phyloP scores from a whole-genome alignment of 2,329 filamentous ascomycete species.

The Lachnellula arida region DNA sequence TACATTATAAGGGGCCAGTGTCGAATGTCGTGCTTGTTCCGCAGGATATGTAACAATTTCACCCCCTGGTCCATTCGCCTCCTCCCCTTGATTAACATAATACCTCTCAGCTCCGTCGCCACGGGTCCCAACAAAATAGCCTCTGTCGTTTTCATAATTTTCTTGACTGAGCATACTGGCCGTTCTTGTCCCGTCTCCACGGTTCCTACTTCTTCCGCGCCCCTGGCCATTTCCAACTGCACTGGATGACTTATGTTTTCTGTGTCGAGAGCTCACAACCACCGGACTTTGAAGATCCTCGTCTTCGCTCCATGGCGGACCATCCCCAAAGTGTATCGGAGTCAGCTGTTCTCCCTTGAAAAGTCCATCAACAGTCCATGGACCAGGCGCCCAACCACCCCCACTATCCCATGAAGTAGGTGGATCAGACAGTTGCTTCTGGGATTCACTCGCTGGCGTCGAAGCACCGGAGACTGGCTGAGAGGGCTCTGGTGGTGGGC shows the following conservation, averaged over 20 bases:
- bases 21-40: slow-evolving; percentile 55
- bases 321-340: slow-evolving; percentile 79
- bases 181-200: slow-evolving; percentile 36
- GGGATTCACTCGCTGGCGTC: slow-evolving; percentile 76
- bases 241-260: slow-evolving; percentile 73
- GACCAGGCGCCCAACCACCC: slow-evolving; percentile 50
- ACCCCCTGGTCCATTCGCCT: slow-evolving; percentile 71
- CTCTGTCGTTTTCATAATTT: slow-evolving; percentile 55
- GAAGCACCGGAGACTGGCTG: slow-evolving; percentile 70
- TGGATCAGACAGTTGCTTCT: slow-evolving; percentile 77
- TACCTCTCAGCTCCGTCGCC: slow-evolving; percentile 71
- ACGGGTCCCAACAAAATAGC: slow-evolving; percentile 62
- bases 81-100: slow-evolving; percentile 64
- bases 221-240: slow-evolving; percentile 36
- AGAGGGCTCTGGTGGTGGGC: slow-evolving; percentile 72
- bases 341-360: slow-evolving; percentile 67
- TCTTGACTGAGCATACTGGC: slow-evolving; percentile 43
- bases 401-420: slow-evolving; percentile 69
- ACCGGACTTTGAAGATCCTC: slow-evolving; percentile 88
- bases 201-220: slow-evolving; percentile 42
- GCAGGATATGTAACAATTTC: slow-evolving; percentile 76
- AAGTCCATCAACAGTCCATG: slow-evolving; percentile 37
- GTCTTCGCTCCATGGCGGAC: slow-evolving; percentile 91
- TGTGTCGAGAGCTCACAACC: slow-evolving; percentile 78
- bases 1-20: slow-evolving; percentile 39